Evolutionary conservation across 1,139 yeast species (phyloP).

Genomic region (Geotrichum reessii): DNA sequence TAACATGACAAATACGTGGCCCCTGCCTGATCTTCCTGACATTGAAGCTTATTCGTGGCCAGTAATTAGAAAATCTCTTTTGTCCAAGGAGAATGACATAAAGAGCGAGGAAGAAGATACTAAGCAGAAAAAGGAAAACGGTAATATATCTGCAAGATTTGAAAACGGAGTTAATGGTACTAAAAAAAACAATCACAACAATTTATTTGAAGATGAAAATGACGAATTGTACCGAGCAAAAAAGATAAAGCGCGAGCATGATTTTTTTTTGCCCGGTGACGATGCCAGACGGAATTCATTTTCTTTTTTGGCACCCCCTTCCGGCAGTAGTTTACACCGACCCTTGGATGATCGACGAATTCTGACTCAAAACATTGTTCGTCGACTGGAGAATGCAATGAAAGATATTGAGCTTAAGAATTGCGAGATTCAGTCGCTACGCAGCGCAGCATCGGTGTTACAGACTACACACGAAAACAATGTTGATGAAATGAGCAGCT

Average conservation of each 20-base stretch:
- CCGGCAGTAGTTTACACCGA: conserved; percentile 42
- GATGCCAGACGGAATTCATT: conserved; percentile 15
- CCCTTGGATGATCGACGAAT: conserved; percentile 54
- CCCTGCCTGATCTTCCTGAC: conserved; percentile 65
- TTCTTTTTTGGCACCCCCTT: conserved; percentile 13
- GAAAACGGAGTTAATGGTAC: conserved; percentile 36
- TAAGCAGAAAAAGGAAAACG: conserved; percentile 1
- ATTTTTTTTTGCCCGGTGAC: conserved; percentile 15
- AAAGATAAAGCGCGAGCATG: conserved; percentile 54
- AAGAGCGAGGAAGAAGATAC: not conserved
- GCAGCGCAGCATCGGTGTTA: conserved; percentile 32
- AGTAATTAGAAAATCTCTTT: conserved; percentile 73
- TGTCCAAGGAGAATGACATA: conserved; percentile 58
- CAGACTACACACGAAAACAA: conserved; percentile 39
- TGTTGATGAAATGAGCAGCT: conserved; percentile 38
- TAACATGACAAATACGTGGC: conserved; percentile 51
- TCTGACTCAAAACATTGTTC: conserved; percentile 48
- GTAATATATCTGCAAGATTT: not conserved
- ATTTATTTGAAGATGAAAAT: conserved; percentile 8
- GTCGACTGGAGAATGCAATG: conserved; percentile 31
- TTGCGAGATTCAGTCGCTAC: conserved; percentile 35
- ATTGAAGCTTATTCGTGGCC: conserved; percentile 57
- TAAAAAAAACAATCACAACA: conserved; percentile 21
- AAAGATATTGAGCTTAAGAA: conserved; percentile 21
- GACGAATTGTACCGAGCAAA: conserved; percentile 52